A percentile compares a stretch with the other conserved stretches of the same genome.
phyloP scores from a whole-genome alignment of 2,329 filamentous ascomycete species.

The Elsinoe perseae region DNA sequence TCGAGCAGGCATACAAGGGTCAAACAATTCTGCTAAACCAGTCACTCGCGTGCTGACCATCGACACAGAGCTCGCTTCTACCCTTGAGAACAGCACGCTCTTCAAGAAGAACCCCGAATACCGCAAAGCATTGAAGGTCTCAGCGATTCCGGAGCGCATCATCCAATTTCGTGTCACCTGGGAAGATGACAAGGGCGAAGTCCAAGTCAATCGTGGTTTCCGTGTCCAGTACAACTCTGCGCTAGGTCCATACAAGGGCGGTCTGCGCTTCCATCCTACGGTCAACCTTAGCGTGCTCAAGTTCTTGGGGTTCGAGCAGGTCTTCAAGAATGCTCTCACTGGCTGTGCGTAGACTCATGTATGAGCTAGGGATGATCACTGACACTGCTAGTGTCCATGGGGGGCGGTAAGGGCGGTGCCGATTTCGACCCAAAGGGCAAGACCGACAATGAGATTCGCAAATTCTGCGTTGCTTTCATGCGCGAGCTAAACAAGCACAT shows the following conservation, averaged over 20 bases:
- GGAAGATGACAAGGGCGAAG: conserved; percentile 85
- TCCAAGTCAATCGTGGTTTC: conserved; percentile 90
- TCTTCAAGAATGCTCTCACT: conserved; percentile 98
- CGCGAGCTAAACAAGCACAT: conserved; percentile 92
- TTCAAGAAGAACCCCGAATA: conserved; percentile 94
- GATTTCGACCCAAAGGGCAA: conserved; percentile 99
- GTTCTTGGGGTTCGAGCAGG: conserved; percentile 98
- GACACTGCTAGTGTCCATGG: conserved; percentile 65
- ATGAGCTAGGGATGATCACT: conserved; percentile 15
- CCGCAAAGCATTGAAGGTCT: conserved; percentile 79
- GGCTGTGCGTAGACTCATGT: conserved; percentile 57
- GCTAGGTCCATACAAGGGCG: conserved; percentile 95
- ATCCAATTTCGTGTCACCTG: conserved; percentile 97
- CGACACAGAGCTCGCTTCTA: conserved; percentile 75
- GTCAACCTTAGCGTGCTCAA: conserved; percentile 76
- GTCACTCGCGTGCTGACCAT: not conserved
- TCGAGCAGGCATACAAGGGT: conserved; percentile 98
- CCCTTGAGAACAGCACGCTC: conserved; percentile 85
- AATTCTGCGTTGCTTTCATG: conserved; percentile 97
- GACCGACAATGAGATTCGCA: conserved; percentile 92
- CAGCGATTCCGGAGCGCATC: conserved; percentile 85
- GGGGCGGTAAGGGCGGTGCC: conserved; percentile 93
- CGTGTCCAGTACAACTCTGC: conserved; percentile 98
- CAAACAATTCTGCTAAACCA: conserved; percentile 19
- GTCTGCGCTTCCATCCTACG: conserved; percentile 85